A percentile compares a stretch with the other conserved stretches of the same genome.
These are phyloP conservation scores for Glonium stellatum DNA, from an alignment of 495 filamentous ascomycete genomes.

Conservation along the genomic window DNA sequence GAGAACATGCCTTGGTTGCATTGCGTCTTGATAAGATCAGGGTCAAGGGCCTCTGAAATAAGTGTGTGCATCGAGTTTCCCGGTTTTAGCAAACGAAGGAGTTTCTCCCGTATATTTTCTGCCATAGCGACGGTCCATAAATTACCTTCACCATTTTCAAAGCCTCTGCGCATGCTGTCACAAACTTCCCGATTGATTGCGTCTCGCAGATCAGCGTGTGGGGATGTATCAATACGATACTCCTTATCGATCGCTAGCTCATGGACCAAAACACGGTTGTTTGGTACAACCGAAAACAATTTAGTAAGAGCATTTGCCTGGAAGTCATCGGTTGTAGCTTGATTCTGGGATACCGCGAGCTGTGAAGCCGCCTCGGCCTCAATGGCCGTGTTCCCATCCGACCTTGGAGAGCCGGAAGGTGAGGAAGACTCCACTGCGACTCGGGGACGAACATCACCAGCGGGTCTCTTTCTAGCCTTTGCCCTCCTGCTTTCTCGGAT, in stretches of 20 bases:
- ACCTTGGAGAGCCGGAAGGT: conserved; percentile 13
- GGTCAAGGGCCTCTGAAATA: conserved; percentile 81
- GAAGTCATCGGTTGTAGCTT: conserved; percentile 13
- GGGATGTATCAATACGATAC: conserved; percentile 51
- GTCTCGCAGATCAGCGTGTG: conserved; percentile 41
- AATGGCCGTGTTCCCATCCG: conserved; percentile 8
- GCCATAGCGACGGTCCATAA: conserved; percentile 79
- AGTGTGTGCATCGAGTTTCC: conserved; percentile 75
- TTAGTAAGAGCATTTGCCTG: conserved; percentile 38
- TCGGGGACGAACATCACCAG: conserved; percentile 60
- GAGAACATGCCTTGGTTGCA: conserved; percentile 79
- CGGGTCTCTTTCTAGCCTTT: conserved; percentile 59
- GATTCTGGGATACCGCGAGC: conserved; percentile 4
- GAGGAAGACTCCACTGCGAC: conserved; percentile 37
- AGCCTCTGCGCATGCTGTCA: conserved; percentile 65
- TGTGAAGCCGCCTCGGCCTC: conserved; percentile 22
- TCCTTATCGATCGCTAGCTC: conserved; percentile 88
- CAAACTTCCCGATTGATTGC: conserved; percentile 61
- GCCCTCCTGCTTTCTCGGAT: conserved; percentile 71
- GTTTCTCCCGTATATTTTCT: conserved; percentile 72
- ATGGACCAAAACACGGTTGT: conserved; percentile 80
- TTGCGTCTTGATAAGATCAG: conserved; percentile 65
- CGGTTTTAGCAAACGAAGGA: conserved; percentile 71
- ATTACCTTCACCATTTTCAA: conserved; percentile 62
- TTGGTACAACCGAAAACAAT: conserved; percentile 61